A percentile compares a stretch with the other conserved stretches of the same genome.
Evolutionary conservation across 345 rosid species (phyloP).

Genomic region (Kandelia obovata): DNA sequence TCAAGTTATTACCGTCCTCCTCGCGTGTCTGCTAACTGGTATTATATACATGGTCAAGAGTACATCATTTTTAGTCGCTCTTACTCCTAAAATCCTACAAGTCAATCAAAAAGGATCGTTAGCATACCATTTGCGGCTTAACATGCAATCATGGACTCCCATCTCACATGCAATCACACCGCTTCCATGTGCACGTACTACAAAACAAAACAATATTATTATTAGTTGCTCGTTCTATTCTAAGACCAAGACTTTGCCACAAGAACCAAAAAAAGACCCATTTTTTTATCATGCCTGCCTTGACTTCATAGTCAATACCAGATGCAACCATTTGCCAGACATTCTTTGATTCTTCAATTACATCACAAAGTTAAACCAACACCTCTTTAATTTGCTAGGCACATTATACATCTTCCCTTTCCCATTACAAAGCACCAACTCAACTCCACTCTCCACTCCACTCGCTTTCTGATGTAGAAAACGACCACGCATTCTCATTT

Average conservation of each 20-base stretch:
- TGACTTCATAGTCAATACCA: conserved; percentile 1
- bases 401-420: not conserved
- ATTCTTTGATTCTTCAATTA: not conserved
- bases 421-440: not conserved
- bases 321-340: not conserved
- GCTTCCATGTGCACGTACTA: not conserved
- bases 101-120: no score
- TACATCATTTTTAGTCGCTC: no score
- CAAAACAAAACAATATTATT: not conserved
- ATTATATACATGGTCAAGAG: no score
- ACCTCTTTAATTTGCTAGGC: not conserved
- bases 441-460: conserved; percentile 7
- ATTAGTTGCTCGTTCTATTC: conserved; percentile 18
- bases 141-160: not conserved
- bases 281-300: conserved; percentile 9
- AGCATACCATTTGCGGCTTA: not conserved
- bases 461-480: conserved; percentile 37
- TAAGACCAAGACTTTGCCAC: not conserved
- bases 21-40: no score
- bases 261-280: not conserved
- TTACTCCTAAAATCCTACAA: no score
- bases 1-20: no score
- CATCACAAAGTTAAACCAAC: not conserved
- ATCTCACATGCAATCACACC: conserved; percentile 17
- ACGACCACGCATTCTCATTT: conserved; percentile 23